A percentile compares a stretch with the other conserved stretches of the same genome.
These are phyloP conservation scores for Guadua angustifolia DNA, from an alignment of 176 grass and related monocot genomes.

Conservation along the genomic window DNA sequence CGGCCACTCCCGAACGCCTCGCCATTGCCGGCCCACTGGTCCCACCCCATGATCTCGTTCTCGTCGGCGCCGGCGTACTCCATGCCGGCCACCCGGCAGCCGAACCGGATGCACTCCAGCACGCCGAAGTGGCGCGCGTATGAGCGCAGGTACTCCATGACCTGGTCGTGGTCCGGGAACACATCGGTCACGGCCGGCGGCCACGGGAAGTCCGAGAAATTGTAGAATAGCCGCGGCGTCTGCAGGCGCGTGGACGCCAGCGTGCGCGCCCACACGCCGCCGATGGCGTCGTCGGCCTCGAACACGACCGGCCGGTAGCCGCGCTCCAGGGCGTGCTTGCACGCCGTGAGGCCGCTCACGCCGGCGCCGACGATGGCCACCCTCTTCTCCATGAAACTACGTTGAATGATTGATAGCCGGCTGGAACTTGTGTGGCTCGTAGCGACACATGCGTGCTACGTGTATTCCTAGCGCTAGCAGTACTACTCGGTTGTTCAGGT, in stretches of 20 bases:
- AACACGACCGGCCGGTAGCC: conserved; percentile 60
- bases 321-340: conserved; percentile 60
- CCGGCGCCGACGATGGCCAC: conserved; percentile 61
- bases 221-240: conserved; percentile 41
- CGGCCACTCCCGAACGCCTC: conserved; percentile 49
- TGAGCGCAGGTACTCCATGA: conserved; percentile 51
- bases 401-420: no score
- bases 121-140: conserved; percentile 58
- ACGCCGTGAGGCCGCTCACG: conserved; percentile 62
- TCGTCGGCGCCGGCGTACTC: conserved; percentile 46
- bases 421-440: no score
- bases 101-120: conserved; percentile 49
- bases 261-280: conserved; percentile 61
- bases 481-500: no score
- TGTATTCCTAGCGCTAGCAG: no score
- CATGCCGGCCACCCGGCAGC: conserved; percentile 36
- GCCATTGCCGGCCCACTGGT: conserved; percentile 60
- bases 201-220: conserved; percentile 68
- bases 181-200: conserved; percentile 25
- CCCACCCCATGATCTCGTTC: conserved; percentile 51
- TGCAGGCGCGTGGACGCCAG: conserved; percentile 54
- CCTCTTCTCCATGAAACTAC: conserved; percentile 27
- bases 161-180: conserved; percentile 47
- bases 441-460: no score
- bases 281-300: conserved; percentile 48